These are phyloP conservation scores for Fusarium paranaense DNA, from an alignment of 2,329 filamentous ascomycete genomes.

Conservation along the genomic window DNA sequence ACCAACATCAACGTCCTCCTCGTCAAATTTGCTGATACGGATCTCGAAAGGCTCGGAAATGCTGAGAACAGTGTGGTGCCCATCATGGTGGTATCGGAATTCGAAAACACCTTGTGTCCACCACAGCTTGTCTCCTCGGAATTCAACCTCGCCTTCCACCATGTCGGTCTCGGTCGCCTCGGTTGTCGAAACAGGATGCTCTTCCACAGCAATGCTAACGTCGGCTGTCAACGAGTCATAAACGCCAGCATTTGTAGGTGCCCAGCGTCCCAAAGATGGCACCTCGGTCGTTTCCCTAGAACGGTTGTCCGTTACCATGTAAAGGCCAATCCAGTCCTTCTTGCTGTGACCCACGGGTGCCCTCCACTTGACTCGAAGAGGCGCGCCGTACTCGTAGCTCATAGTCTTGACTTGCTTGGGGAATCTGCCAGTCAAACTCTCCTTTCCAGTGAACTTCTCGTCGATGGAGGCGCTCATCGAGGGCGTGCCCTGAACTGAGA, in stretches of 20 bases:
- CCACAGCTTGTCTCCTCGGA: slow-evolving; percentile 93
- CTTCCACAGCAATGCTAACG: slow-evolving; percentile 77
- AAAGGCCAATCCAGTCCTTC: slow-evolving; percentile 95
- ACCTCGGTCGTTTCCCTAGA: slow-evolving; percentile 87
- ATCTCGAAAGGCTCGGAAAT: slow-evolving; percentile 95
- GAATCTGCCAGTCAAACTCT: slow-evolving; percentile 76
- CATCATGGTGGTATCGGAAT: slow-evolving; percentile 95
- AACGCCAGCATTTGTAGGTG: slow-evolving; percentile 79
- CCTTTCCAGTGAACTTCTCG: slow-evolving; percentile 76
- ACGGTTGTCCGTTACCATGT: slow-evolving; percentile 94
- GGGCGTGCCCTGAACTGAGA: slow-evolving; percentile 77
- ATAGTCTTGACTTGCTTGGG: slow-evolving; percentile 79
- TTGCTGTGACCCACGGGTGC: slow-evolving; percentile 89
- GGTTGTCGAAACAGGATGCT: slow-evolving; percentile 66
- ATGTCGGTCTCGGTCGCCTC: slow-evolving; percentile 68
- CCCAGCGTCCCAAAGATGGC: slow-evolving; percentile 89
- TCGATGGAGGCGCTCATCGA: slow-evolving; percentile 61
- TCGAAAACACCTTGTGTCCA: slow-evolving; percentile 98
- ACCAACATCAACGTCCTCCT: slow-evolving; percentile 74
- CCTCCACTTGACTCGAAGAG: slow-evolving; percentile 90
- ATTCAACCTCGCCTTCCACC: slow-evolving; percentile 84
- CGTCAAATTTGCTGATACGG: slow-evolving; percentile 82
- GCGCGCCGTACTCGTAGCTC: slow-evolving; percentile 88
- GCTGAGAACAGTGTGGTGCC: slow-evolving; percentile 92
- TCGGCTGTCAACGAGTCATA: slow-evolving; percentile 84